A percentile compares a stretch with the other conserved stretches of the same genome.
These are phyloP conservation scores for Microsporum audouinii DNA, from an alignment of 2,329 filamentous ascomycete species.

Conservation along the genomic window DNA sequence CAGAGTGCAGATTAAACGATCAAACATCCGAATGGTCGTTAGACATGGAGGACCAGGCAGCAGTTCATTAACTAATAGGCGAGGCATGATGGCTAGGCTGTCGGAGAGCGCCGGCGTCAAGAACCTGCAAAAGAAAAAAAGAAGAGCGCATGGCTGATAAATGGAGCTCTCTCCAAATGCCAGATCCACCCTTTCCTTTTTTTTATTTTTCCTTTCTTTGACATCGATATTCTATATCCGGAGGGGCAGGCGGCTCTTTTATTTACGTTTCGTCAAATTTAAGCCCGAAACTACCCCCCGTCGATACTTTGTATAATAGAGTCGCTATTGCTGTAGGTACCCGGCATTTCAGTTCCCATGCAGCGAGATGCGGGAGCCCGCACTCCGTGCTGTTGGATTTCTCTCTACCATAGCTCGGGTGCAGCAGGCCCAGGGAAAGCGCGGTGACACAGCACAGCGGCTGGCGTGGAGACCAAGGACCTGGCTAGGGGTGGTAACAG, in stretches of 20 bases:
- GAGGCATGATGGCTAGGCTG: not conserved
- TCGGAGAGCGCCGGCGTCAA: not conserved
- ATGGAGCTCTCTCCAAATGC: not conserved
- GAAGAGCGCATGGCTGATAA: not conserved
- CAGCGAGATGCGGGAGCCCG: not conserved
- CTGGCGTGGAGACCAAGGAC: constrained; percentile 1
- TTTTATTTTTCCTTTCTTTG: not conserved
- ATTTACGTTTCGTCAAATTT: not conserved
- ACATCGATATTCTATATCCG: not conserved
- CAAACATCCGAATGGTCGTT: not conserved
- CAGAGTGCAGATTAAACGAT: not conserved
- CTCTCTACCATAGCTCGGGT: not conserved
- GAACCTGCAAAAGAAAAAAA: not conserved
- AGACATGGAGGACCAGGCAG: not conserved
- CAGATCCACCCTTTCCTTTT: not conserved
- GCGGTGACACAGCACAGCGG: constrained; percentile 6
- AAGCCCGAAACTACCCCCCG: not conserved
- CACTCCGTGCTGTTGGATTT: not conserved
- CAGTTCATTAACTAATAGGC: not conserved
- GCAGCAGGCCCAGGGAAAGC: not conserved
- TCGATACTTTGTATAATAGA: constrained; percentile 5
- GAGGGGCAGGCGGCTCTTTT: not conserved
- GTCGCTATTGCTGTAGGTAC: constrained; percentile 11
- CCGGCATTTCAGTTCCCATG: constrained; percentile 3
- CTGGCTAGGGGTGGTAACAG: not conserved